Percentiles rank a stretch among this genome's conserved stretches.
Evolutionary conservation across 1,284 basidiomycete genomes (phyloP).

Genomic region (Microbotryum silenes-acaulis): DNA sequence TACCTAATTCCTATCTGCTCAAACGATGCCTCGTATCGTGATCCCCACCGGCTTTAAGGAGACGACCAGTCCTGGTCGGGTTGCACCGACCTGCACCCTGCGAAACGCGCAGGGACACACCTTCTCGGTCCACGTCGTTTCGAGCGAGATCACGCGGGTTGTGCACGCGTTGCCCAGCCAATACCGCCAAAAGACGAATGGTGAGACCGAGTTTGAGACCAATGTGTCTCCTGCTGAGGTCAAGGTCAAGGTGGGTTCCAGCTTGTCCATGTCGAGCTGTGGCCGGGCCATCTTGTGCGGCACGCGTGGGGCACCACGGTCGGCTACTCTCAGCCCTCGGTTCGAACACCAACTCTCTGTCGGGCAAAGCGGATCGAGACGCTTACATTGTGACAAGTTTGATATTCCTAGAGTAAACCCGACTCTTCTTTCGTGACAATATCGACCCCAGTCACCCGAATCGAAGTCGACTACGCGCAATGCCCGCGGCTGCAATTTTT

Average conservation of each 20-base stretch:
- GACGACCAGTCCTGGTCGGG: no score
- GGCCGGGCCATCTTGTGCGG: not conserved
- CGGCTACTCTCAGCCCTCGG: no score
- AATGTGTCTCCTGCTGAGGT: not conserved
- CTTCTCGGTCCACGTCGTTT: slow-evolving; percentile 1
- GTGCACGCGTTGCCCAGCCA: not conserved
- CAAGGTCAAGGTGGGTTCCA: not conserved
- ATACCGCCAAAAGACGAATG: slow-evolving; percentile 4
- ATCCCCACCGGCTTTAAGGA: no score
- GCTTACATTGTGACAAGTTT: no score
- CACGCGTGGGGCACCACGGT: no score
- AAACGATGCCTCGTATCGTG: no score
- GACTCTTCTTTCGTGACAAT: not conserved
- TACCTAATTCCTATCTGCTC: no score
- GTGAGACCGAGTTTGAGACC: slow-evolving; percentile 1
- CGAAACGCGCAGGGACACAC: slow-evolving; percentile 1
- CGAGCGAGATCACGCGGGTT: not conserved
- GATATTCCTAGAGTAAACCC: not conserved
- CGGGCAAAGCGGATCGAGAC: no score
- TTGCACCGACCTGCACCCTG: not conserved
- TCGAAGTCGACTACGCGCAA: not conserved
- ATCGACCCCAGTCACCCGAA: not conserved
- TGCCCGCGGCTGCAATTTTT: slow-evolving; percentile 7
- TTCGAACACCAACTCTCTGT: no score
- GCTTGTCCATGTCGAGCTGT: not conserved